Percentiles rank a stretch among this genome's conserved stretches.
Evolutionary conservation across 495 filamentous ascomycete genomes (phyloP).

Genomic region (Penicillium diatomitis): DNA sequence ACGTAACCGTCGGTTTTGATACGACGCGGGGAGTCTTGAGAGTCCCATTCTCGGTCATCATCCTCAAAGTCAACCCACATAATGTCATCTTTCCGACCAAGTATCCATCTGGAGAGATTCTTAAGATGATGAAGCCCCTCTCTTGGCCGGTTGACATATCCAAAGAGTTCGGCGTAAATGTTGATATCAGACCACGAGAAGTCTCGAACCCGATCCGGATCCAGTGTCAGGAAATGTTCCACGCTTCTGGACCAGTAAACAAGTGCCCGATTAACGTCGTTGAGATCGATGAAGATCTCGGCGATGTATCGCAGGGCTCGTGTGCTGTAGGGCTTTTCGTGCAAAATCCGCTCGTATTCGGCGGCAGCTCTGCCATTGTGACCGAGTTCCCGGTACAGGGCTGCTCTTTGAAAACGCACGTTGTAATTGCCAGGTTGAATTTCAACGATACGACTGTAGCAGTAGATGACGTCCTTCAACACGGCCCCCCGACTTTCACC

Average conservation of each 20-base stretch:
- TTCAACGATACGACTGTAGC: constrained; percentile 59
- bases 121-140: constrained; percentile 61
- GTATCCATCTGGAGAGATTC: constrained; percentile 66
- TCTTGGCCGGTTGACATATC: constrained; percentile 47
- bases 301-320: constrained; percentile 55
- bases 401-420: constrained; percentile 51
- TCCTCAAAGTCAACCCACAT: constrained; percentile 70
- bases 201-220: constrained; percentile 37
- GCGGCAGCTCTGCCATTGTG: constrained; percentile 45
- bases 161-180: constrained; percentile 73
- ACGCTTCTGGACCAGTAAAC: constrained; percentile 55
- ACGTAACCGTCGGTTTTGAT: constrained; percentile 47
- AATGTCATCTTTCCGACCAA: constrained; percentile 61
- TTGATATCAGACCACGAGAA: constrained; percentile 80
- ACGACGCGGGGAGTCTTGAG: constrained; percentile 57
- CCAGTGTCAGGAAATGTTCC: constrained; percentile 38
- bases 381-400: constrained; percentile 48
- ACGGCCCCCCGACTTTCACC: constrained; percentile 42
- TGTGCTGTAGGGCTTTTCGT: constrained; percentile 47
- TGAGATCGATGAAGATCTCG: constrained; percentile 52
- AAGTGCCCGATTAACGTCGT: constrained; percentile 47
- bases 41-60: constrained; percentile 92
- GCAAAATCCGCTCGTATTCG: constrained; percentile 57
- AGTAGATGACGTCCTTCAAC: constrained; percentile 52
- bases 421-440: constrained; percentile 49